These are phyloP conservation scores for Teratosphaeria nubilosa DNA, from an alignment of 2,329 filamentous ascomycete genomes.

Conservation along the genomic window DNA sequence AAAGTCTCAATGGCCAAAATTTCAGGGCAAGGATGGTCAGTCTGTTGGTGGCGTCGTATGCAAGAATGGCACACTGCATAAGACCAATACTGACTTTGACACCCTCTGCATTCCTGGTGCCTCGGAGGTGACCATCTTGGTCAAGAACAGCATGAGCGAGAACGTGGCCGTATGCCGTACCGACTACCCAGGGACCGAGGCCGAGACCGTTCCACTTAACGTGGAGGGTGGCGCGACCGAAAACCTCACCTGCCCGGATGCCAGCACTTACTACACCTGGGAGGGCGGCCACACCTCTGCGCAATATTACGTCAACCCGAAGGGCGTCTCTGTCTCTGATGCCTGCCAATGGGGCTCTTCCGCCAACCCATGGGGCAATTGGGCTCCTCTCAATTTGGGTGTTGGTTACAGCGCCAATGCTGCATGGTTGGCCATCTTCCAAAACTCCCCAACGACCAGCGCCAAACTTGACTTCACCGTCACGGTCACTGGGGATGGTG, in stretches of 20 bases:
- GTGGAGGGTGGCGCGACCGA: constrained; percentile 48
- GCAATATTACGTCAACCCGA: constrained; percentile 94
- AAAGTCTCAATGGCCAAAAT: constrained; percentile 78
- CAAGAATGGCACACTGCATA: constrained; percentile 63
- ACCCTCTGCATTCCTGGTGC: constrained; percentile 67
- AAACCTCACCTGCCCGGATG: constrained; percentile 65
- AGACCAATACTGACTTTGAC: constrained; percentile 58
- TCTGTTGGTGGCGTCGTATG: constrained; percentile 84
- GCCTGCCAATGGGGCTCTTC: constrained; percentile 68
- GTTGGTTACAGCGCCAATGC: constrained; percentile 59
- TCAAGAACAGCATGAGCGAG: constrained; percentile 62
- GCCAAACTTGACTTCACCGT: constrained; percentile 69
- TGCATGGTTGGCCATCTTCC: constrained; percentile 77
- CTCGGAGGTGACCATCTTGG: constrained; percentile 51
- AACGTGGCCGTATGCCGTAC: constrained; percentile 78
- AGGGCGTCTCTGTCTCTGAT: constrained; percentile 54
- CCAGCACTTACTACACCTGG: constrained; percentile 67
- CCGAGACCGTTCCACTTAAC: constrained; percentile 69
- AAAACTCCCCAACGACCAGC: constrained; percentile 65
- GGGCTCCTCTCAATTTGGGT: constrained; percentile 76
- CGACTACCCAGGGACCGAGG: constrained; percentile 88
- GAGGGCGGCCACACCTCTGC: constrained; percentile 65
- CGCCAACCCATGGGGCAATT: constrained; percentile 60
- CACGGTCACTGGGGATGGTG: constrained; percentile 58
- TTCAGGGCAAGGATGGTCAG: constrained; percentile 70